These are phyloP conservation scores for Solanum stenotomum DNA, from an alignment of 257 asterid species.

Conservation along the genomic window DNA sequence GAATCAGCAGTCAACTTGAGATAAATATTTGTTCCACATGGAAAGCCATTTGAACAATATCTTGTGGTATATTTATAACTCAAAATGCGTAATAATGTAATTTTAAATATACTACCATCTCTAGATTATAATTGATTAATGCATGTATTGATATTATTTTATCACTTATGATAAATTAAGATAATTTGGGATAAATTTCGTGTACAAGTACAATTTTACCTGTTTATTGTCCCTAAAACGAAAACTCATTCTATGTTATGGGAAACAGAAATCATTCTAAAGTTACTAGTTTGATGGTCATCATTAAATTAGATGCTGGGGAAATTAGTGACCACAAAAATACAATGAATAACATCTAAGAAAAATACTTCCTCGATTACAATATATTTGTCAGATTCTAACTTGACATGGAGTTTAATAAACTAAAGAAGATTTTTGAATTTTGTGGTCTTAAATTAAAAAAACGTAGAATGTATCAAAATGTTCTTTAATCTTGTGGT, in stretches of 20 bases:
- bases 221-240: neutral
- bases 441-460: neutral
- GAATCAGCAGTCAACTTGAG: neutral
- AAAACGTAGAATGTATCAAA: neutral
- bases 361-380: neutral
- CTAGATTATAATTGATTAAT: neutral
- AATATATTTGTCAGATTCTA: no score
- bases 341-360: neutral
- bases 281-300: neutral
- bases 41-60: neutral
- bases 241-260: neutral
- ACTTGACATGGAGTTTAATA: neutral
- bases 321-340: neutral
- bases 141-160: neutral
- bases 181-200: neutral
- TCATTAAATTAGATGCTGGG: neutral
- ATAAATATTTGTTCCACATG: neutral
- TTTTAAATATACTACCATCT: neutral
- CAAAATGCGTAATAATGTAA: neutral
- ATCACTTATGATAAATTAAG: neutral
- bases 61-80: neutral
- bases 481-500: neutral
- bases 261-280: neutral
- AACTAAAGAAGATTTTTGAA: neutral
- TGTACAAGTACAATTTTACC: neutral